Evolutionary conservation across 371 early-diverging fungal species (phyloP), one percentile per base, ranked within the genome.

Genomic region (Mortierella sp.): DNA sequence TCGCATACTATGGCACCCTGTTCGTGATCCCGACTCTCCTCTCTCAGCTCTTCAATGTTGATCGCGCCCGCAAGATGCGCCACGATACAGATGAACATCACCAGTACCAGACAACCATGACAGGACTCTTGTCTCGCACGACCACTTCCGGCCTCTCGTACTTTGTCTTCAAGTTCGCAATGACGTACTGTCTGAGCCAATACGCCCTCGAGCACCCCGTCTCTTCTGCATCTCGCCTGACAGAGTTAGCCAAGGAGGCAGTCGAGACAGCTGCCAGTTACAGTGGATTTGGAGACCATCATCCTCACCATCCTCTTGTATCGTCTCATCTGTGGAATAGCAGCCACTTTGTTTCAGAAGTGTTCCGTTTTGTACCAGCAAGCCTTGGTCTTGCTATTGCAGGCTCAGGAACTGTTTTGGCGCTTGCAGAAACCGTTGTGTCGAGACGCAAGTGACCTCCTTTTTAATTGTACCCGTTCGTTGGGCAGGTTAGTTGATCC

Each of bases 161-260:
- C 55, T 73, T 73, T 59, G 73, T 54, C 46, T 73, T 66, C 63
- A 73, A 73, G 60, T 73, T 62, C 31, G 62, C 73, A 17, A n/a
- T 73, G 29, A 67, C 73, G 3, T 67, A 73, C 24, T 39, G 58
- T 39, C 55, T 73, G 53, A 54, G 56, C 25, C 63, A 73, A 16
- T 55, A 61, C 16, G 28, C 51, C 3, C 37, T 46, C 37, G 47
- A 58, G 7, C 22, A 54, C 29, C 40, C 22, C 9, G n/a, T 24
- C 40, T 21, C 46, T 1, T 19, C 51, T 37, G 34, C 28, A 12
- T 29, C 46, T 27, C 40, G 57, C 27, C 34, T 68, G n/a, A 46
- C 46, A 2, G 58, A 51, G 1, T 29, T 60, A n/a, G 63, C 64
- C 13, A 71, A 63, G 25, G 64, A 59, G 16, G 64, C 64, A 8